phyloP scores from a whole-genome alignment of 179 eudicot species.

The Amaranthus tricolor region DNA sequence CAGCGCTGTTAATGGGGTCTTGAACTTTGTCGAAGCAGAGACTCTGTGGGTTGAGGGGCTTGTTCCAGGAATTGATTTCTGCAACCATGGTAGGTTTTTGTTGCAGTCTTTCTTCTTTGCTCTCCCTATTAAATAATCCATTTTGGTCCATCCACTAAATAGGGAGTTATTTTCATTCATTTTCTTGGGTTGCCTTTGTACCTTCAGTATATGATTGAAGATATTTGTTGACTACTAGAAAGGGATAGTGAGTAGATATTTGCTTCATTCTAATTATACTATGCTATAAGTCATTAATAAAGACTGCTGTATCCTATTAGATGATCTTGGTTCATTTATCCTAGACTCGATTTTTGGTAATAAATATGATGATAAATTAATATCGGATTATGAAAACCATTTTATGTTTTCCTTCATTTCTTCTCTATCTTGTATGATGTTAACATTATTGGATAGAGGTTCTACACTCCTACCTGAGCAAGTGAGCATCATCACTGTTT shows the following conservation, averaged over 20 bases:
- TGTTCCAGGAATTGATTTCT: constrained; percentile 96
- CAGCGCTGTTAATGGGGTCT: constrained; percentile 29
- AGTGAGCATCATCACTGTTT: background rate
- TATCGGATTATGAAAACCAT: background rate
- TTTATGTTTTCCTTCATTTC: background rate
- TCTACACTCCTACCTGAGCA: background rate
- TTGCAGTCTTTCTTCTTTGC: background rate
- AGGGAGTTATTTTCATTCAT: background rate
- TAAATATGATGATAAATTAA: background rate
- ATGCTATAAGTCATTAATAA: background rate
- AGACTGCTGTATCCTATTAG: constrained; percentile 8
- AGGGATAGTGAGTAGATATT: background rate
- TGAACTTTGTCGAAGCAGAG: constrained; percentile 46
- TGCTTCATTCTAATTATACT: background rate
- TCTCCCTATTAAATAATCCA: background rate
- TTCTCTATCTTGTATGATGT: background rate
- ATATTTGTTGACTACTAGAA: background rate
- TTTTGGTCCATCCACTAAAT: background rate
- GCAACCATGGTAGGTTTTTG: constrained; percentile 78
- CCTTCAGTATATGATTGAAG: background rate
- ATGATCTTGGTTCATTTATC: background rate
- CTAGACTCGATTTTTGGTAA: background rate
- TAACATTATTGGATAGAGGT: background rate
- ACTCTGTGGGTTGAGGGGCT: constrained; percentile 92
- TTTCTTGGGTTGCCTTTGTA: background rate